Percentiles rank a stretch among this genome's conserved stretches.
phyloP scores from a whole-genome alignment of 352 stramenopile species.

The Globisporangium sylvaticum region DNA sequence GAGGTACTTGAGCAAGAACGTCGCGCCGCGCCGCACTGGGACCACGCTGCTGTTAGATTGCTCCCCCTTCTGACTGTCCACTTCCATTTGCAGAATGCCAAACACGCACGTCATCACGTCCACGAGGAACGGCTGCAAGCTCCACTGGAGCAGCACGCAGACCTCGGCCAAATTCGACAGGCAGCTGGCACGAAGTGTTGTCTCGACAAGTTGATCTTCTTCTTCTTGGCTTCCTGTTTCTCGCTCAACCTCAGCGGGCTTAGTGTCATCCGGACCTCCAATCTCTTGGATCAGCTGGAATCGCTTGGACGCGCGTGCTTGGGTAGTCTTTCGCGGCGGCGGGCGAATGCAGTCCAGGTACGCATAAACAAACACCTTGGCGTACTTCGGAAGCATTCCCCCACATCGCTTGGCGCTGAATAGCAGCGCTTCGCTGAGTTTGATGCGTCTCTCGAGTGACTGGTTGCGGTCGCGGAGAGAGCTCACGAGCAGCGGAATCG shows the following conservation, averaged over 20 bases:
- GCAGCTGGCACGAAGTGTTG: slow-evolving; percentile 77
- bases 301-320: slow-evolving; percentile 7
- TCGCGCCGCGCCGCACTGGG: slow-evolving; percentile 64
- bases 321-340: slow-evolving; percentile 2
- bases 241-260: not conserved
- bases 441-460: slow-evolving; percentile 72
- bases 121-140: slow-evolving; percentile 59
- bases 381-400: slow-evolving; percentile 64
- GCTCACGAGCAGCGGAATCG: slow-evolving; percentile 63
- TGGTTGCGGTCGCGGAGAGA: slow-evolving; percentile 38
- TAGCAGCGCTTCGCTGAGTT: slow-evolving; percentile 78
- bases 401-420: slow-evolving; percentile 77
- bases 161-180: slow-evolving; percentile 88
- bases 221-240: not conserved
- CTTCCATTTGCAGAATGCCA: slow-evolving; percentile 74
- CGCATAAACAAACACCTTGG: slow-evolving; percentile 72
- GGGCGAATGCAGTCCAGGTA: slow-evolving; percentile 79
- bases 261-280: not conserved
- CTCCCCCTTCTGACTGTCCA: slow-evolving; percentile 8
- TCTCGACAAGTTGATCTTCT: slow-evolving; percentile 32
- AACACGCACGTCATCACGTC: slow-evolving; percentile 80
- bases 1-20: slow-evolving; percentile 77
- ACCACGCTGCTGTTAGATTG: slow-evolving; percentile 26
- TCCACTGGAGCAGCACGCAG: slow-evolving; percentile 67
- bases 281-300: slow-evolving; percentile 65